These are phyloP conservation scores for Flaveria ramosissima DNA, from an alignment of 129 eudicot species.

Conservation along the genomic window DNA sequence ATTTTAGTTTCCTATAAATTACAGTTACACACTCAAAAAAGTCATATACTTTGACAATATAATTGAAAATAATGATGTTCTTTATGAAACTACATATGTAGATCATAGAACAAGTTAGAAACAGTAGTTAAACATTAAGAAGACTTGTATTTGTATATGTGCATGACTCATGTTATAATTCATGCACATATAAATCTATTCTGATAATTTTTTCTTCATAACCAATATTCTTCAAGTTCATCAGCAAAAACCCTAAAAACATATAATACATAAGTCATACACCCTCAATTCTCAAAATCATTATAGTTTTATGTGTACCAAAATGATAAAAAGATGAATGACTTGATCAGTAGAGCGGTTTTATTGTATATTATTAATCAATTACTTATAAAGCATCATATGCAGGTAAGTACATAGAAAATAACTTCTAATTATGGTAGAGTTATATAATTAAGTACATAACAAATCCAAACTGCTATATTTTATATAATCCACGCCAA, in stretches of 20 bases:
- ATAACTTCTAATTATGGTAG: too few species aligned
- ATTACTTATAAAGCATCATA: too few species aligned
- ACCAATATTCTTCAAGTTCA: not conserved
- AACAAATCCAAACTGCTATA: too few species aligned
- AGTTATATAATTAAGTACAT: not conserved
- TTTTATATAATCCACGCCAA: constrained; percentile 4
- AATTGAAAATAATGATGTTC: not conserved
- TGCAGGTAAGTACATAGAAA: too few species aligned
- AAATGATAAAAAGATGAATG: not conserved
- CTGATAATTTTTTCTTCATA: not conserved
- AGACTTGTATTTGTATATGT: not conserved
- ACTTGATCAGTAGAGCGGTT: not conserved
- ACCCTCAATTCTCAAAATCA: not conserved
- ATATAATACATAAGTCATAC: not conserved
- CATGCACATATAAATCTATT: not conserved
- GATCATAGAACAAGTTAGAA: not conserved
- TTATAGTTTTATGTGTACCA: not conserved
- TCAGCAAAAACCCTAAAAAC: not conserved
- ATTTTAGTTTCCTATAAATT: constrained; percentile 34
- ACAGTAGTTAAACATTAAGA: not conserved
- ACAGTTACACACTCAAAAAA: not conserved
- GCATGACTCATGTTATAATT: too few species aligned
- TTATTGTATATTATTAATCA: too few species aligned
- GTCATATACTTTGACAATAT: not conserved
- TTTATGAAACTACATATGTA: not conserved